Percentiles rank a stretch among this genome's conserved stretches.
These are phyloP conservation scores for Blastocystis sp. DNA, from an alignment of 352 stramenopile species.

Conservation along the genomic window DNA sequence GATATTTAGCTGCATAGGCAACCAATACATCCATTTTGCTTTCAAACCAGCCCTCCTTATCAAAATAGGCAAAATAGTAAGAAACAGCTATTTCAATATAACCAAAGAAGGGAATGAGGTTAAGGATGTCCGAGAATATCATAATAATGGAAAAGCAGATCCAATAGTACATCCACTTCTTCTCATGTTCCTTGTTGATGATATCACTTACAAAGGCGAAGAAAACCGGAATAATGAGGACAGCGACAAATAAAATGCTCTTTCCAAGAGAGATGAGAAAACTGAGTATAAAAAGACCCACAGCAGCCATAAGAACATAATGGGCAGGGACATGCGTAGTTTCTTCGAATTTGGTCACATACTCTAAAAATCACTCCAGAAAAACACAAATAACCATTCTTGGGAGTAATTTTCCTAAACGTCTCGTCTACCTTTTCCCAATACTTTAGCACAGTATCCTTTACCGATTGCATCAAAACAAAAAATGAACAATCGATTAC, in stretches of 20 bases:
- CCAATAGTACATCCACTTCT: conserved; percentile 46
- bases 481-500: background rate
- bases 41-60: conserved; percentile 25
- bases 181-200: background rate
- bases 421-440: conserved; percentile 13
- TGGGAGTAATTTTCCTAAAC: conserved; percentile 35
- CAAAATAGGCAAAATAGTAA: conserved; percentile 41
- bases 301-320: conserved; percentile 6
- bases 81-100: background rate
- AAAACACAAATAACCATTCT: background rate
- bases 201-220: background rate
- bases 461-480: background rate
- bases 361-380: background rate
- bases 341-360: background rate
- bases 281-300: background rate
- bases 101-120: background rate
- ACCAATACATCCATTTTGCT: background rate
- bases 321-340: background rate
- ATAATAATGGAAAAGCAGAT: background rate
- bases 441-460: background rate
- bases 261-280: background rate
- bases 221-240: background rate
- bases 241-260: background rate
- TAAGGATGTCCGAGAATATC: background rate
- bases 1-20: background rate